Base-by-base conservation (phyloP, 2,329 filamentous ascomycete genomes). In the Allantophomopsis lycopodina region DNA sequence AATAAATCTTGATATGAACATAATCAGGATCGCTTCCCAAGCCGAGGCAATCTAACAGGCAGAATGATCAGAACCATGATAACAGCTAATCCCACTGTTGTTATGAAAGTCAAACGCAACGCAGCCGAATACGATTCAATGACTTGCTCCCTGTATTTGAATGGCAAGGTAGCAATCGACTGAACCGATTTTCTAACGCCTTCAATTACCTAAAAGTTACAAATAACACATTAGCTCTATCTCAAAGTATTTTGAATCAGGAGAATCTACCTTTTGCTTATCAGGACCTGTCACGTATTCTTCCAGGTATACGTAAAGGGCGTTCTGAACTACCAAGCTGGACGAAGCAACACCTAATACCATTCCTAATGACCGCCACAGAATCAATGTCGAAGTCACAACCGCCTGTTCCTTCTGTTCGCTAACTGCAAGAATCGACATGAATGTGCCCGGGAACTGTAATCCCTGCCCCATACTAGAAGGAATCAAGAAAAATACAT, bases 331-430 rank as follows among this genome's bases (percentile, higher is more conserved):
- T 7, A 86, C 72, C 42, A 86, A 66, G 53, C 78, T 83, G 47
- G 76, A 82, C 39, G 70, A 62, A 1, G 82, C 76, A 35, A 88
- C 72, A n/a, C 83, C 83, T 51, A 87, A 66, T 1, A 88, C 81
- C 41, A 69, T 71, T 6, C 83, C 83, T 5, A 88, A 58, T 42
- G 73, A 76, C 40, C 83, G 70, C 74, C 79, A 86, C 14, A 88
- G 61, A 14, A 80, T 70, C 44, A 88, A 61, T 0, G 82, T 85
- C 39, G 71, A 76, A 1, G 80, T 83, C 11, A 77, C 75, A 32
- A 82, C 76, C 12, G 79, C 79, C 55, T 82, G 77, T 37, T 80
- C 74, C 5, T 62, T 53, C 50, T 79, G 74, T 5, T 66, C 57
- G 34, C 69, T 74, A 2, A 70, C 68, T 2, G 71, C 72, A 16